Evolutionary conservation across 805 yeast genomes (phyloP), one percentile per base, ranked within the genome.

Genomic region (Pichia rugopelliculosa): DNA sequence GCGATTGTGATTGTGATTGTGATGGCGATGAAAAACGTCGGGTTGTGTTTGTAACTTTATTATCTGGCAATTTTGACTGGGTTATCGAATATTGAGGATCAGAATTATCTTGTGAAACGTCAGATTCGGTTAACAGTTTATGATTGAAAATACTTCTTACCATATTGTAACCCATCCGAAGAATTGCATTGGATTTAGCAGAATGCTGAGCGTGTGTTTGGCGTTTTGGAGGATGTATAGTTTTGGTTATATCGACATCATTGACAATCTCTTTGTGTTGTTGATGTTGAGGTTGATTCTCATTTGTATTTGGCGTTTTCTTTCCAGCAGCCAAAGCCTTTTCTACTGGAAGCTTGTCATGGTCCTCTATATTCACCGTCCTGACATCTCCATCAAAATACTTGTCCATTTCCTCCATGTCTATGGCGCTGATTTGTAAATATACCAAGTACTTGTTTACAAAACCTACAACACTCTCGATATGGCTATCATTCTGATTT

Each of bases 1-100:
- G 18, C 22, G 45, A 9, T 36, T 23, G 39, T 21, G 45, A 36
- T 8, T 34, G 45, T 41, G 45, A 9, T 44, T 34, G 26, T 48
- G 44, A 30, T 15, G 34, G 45, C 3, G 33, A 26, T 30, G n/a
- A n/a, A n/a, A n/a, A n/a, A n/a, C n/a, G n/a, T n/a, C n/a, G n/a
- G n/a, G n/a, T n/a, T n/a, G n/a, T n/a, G n/a, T n/a, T n/a, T n/a
- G n/a, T 13, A 3, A 26, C 11, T 26, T 26, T 26, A 3, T 26
- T 10, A 26, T 26, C 11, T 26, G 27, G 26, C 6, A 37, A n/a
- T 13, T 37, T 11, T 11, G 17, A 37, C 13, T 37, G 40, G 7
- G 40, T 25, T 24, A 27, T 22, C 22, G 22, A 34, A 21, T 15
- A 17, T 21, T 22, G 30, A 20, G 27, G 22, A 3, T 25, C 9